Evolutionary conservation across 345 rosid species (phyloP).

Genomic region (Ceriops zippeliana): DNA sequence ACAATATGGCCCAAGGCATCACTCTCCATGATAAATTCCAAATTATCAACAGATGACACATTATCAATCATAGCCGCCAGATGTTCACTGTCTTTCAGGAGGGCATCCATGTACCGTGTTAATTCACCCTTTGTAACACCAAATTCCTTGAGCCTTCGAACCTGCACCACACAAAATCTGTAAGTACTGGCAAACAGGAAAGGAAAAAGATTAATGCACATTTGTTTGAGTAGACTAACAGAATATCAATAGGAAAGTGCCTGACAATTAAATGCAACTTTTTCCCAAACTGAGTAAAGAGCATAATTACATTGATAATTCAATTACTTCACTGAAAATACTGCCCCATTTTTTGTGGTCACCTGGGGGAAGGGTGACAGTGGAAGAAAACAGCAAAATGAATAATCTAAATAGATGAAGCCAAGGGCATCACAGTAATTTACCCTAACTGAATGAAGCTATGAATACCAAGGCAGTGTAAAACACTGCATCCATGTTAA

Average conservation of each 20-base stretch:
- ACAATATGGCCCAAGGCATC: conserved; percentile 94
- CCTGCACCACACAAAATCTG: conserved; percentile 40
- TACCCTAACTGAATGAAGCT: background rate
- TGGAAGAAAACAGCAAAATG: no score
- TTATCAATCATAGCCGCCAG: conserved; percentile 96
- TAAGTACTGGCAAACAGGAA: conserved; percentile 10
- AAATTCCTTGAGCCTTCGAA: conserved; percentile 96
- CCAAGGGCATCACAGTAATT: background rate
- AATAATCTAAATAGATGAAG: no score
- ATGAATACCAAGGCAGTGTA: background rate
- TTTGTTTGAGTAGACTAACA: background rate
- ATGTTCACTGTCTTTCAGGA: conserved; percentile 97
- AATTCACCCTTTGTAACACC: conserved; percentile 98
- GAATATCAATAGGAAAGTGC: background rate
- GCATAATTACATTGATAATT: no score
- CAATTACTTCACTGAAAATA: no score
- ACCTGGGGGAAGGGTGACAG: no score
- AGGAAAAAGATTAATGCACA: background rate
- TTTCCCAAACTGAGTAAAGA: no score
- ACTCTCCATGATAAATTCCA: conserved; percentile 98
- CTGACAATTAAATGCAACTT: no score
- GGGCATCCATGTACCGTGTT: conserved; percentile 96
- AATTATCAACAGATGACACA: conserved; percentile 95
- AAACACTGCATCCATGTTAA: background rate
- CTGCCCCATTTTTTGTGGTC: no score